Percentiles rank a stretch among this genome's conserved stretches.
Conservation (phyloP, 1,284 basidiomycete species). For the Ceratobasidium sp. region DNA sequence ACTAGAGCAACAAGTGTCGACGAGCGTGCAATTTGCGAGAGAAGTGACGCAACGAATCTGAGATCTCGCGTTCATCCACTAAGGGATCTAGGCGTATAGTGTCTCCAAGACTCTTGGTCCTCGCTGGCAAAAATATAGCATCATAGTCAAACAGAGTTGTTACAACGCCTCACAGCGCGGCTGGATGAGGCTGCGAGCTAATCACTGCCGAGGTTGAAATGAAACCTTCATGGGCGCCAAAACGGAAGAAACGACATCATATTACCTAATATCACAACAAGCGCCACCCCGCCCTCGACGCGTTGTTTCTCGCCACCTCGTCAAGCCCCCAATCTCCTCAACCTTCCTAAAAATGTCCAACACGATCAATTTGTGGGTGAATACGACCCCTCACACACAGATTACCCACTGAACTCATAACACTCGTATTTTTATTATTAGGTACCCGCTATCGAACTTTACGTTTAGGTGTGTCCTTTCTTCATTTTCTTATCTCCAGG, state of each 20-base stretch:
- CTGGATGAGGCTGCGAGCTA: too few relatives aligned
- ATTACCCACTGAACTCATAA: too few relatives aligned
- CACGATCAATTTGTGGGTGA: constrained; percentile 78
- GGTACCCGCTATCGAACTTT: constrained; percentile 89
- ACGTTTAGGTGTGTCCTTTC: constrained; percentile 75
- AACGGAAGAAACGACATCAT: not conserved
- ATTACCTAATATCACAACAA: constrained; percentile 29
- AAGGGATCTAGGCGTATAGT: too few relatives aligned
- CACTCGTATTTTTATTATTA: constrained; percentile 52
- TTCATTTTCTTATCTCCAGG: constrained; percentile 1
- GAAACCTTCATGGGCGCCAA: not conserved
- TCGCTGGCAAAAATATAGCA: too few relatives aligned
- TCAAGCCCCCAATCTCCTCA: not conserved
- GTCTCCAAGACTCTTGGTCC: too few relatives aligned
- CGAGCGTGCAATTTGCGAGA: too few relatives aligned
- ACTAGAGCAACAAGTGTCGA: too few relatives aligned
- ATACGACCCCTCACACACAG: not conserved
- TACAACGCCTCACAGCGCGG: too few relatives aligned
- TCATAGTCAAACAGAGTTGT: too few relatives aligned
- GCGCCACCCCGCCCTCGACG: constrained; percentile 8
- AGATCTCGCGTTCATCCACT: too few relatives aligned
- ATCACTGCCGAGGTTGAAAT: not conserved
- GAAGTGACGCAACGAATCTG: too few relatives aligned
- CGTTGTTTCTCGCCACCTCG: constrained; percentile 45
- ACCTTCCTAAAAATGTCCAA: constrained; percentile 70